phyloP scores from a whole-genome alignment of 345 rosid species.

The Eucalyptus sp. region DNA sequence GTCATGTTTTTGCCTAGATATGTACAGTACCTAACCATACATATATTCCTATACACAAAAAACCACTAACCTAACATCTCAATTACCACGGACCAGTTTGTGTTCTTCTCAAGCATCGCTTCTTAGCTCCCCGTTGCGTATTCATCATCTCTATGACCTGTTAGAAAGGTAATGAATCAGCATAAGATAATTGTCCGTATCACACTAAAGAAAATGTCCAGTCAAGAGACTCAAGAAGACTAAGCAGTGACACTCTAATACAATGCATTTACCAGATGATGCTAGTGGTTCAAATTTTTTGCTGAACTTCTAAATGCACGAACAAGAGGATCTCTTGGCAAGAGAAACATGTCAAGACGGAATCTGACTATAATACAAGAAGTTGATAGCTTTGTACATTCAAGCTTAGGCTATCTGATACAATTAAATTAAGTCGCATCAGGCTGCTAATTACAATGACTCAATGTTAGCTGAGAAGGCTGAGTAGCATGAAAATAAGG shows the following conservation, averaged over 20 bases:
- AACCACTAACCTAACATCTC: background rate
- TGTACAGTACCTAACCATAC: constrained; percentile 25
- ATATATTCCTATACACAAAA: background rate
- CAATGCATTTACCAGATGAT: background rate
- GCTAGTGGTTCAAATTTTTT: background rate
- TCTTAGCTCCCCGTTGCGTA: constrained; percentile 39
- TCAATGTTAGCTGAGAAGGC: background rate
- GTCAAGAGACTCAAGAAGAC: background rate
- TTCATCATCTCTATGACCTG: constrained; percentile 67
- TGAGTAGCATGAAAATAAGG: background rate
- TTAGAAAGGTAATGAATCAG: background rate
- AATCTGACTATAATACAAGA: background rate
- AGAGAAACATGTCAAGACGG: background rate
- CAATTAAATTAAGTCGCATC: background rate
- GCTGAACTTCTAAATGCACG: background rate
- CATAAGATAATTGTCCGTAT: background rate
- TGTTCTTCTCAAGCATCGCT: constrained; percentile 60
- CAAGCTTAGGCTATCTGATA: background rate
- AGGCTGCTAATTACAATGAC: background rate
- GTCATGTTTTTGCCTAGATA: constrained; percentile 5
- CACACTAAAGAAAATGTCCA: background rate
- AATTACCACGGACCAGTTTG: constrained; percentile 88
- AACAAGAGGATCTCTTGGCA: background rate
- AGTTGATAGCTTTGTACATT: background rate
- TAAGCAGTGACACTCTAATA: background rate